Conservation (phyloP, 192 early-diverging fungal species). For the Mortierella alpina region DNA sequence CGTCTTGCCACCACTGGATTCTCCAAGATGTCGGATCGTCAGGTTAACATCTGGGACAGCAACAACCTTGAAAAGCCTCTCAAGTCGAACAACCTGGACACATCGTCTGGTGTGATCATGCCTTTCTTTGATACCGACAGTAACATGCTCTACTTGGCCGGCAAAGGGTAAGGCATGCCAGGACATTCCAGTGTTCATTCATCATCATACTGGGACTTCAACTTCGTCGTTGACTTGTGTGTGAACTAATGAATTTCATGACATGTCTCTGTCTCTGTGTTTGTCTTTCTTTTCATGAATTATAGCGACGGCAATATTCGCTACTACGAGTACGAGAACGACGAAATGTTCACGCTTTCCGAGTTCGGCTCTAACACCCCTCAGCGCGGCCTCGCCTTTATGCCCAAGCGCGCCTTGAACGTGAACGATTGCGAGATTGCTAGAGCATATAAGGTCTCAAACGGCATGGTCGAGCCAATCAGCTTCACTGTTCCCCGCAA, state of each 20-base stretch:
- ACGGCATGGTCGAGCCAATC: constrained; percentile 92
- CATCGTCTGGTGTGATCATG: constrained; percentile 95
- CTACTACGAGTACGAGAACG: constrained; percentile 98
- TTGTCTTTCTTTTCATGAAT: too few relatives aligned
- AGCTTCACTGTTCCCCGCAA: constrained; percentile 96
- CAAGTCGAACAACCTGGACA: constrained; percentile 84
- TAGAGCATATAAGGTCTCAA: constrained; percentile 93
- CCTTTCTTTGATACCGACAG: constrained; percentile 95
- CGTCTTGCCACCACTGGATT: constrained; percentile 95
- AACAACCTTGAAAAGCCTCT: constrained; percentile 76
- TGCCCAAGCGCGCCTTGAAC: constrained; percentile 94
- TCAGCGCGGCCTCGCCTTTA: constrained; percentile 91
- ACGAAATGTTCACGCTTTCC: constrained; percentile 87
- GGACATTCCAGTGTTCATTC: not conserved
- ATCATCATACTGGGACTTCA: not conserved
- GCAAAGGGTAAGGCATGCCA: constrained; percentile 74
- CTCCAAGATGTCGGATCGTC: constrained; percentile 92
- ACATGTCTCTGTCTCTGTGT: constrained; percentile 1
- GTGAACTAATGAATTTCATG: not conserved
- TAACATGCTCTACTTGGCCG: constrained; percentile 92
- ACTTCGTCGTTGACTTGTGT: not conserved
- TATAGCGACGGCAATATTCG: constrained; percentile 96
- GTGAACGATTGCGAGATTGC: constrained; percentile 92
- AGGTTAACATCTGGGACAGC: constrained; percentile 92
- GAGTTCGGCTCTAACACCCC: constrained; percentile 92